A percentile compares a stretch with the other conserved stretches of the same genome.
Evolutionary conservation across 73 alveolate genomes (phyloP).

Genomic region (Uronychia binucleata): DNA sequence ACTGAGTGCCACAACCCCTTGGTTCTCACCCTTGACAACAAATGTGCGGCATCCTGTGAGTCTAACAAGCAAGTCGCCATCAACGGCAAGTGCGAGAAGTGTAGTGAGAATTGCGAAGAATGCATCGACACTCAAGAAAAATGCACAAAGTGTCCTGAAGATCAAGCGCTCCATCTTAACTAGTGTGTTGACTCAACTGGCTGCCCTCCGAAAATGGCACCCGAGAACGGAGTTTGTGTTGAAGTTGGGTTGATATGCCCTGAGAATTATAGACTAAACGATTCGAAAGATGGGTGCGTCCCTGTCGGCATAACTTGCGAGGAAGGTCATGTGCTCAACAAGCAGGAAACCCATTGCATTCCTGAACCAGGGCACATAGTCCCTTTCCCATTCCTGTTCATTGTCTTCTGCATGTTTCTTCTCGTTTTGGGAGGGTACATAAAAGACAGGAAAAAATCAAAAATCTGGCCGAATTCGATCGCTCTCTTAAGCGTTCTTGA

Average conservation of each 20-base stretch:
- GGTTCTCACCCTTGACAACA: conserved; percentile 40
- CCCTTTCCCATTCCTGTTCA: conserved; percentile 65
- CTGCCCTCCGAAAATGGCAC: conserved; percentile 56
- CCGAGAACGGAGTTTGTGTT: conserved; percentile 36
- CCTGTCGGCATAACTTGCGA: conserved; percentile 55
- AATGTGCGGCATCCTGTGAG: conserved; percentile 32
- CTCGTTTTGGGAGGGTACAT: conserved; percentile 45
- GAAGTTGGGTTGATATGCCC: conserved; percentile 64
- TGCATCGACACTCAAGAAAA: conserved; percentile 36
- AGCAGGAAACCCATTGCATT: conserved; percentile 49
- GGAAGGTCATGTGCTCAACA: conserved; percentile 41
- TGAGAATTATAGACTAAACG: conserved; percentile 24
- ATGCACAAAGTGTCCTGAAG: conserved; percentile 51
- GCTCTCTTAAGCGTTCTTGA: conserved; percentile 50
- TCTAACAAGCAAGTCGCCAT: conserved; percentile 32
- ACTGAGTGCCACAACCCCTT: conserved; percentile 31
- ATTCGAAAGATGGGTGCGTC: conserved; percentile 55
- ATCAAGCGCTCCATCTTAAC: conserved; percentile 24
- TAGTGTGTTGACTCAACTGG: conserved; percentile 37
- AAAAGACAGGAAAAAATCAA: conserved; percentile 40
- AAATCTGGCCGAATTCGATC: conserved; percentile 27
- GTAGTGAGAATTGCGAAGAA: conserved; percentile 40
- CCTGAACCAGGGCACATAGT: conserved; percentile 51
- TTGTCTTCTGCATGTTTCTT: conserved; percentile 22
- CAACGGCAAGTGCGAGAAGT: conserved; percentile 23